Evolutionary conservation across 2,329 filamentous ascomycete species (phyloP), one percentile per base, ranked within the genome.

Genomic region (Penicillium sp.): DNA sequence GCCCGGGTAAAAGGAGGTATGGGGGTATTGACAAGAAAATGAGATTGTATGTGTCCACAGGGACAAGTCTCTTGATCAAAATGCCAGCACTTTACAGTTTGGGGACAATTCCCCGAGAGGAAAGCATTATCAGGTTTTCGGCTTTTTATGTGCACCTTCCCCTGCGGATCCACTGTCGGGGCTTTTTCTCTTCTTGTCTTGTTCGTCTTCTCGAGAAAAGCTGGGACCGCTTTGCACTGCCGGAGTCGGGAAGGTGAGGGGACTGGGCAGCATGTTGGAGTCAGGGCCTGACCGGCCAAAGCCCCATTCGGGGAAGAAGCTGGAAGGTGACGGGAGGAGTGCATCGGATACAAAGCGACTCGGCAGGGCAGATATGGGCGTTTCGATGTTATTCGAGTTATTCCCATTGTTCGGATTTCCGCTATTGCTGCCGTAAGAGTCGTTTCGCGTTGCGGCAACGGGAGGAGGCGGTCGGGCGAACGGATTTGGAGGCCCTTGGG

Each of bases 221-320:
- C 68, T 64, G 9, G 70, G 68, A 5, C 69, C 71, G 8, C 56
- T 67, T 45, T 67, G 66, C 12, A 69, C 64, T 12, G 72, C 70
- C 0, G 93, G 93, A 1, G 93, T 97, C 31, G 88, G 86, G 69
- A 96, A 96, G 53, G 90, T 95, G 56, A 97, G 73, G 9, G 93
- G 93, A 65, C 89, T 96, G 0, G 90, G 90, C 43, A 97, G 76
- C 57, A 94, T 93, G 61, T 93, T 95, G 65, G 79, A 86, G 57
- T 93, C 87, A 49, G 75, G 66, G 68, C 62, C 78, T 66, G 67
- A 82, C 65, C 67, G 60, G 24, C 78, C 77, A 67, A 87, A 89
- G 57, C 85, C 84, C 90, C 90, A 96, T 55, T 95, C 89, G 0
- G 86, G 83, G 63, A 95, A 97, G 71, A 97, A 96, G 57, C 83